These are phyloP conservation scores for Yarrowia sp. DNA, from an alignment of 805 yeast species.

Conservation along the genomic window DNA sequence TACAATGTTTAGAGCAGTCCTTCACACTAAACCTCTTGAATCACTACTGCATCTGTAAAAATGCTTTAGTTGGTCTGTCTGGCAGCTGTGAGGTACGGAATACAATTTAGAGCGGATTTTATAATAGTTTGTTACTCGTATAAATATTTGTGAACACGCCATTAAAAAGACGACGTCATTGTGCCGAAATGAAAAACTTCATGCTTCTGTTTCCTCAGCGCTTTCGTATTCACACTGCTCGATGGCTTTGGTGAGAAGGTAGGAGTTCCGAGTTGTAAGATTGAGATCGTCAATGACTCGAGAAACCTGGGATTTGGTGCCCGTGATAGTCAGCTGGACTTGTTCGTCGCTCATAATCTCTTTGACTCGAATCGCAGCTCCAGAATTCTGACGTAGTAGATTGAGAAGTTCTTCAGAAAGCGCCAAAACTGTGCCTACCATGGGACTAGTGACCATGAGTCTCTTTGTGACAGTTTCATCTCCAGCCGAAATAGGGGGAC, in stretches of 20 bases:
- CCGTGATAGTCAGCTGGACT: neutral
- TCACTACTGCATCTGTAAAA: too few species aligned
- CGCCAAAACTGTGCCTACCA: neutral
- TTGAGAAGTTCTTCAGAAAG: conserved; percentile 11
- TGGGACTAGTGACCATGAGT: conserved; percentile 5
- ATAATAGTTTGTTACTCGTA: too few species aligned
- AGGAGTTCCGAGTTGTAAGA: conserved; percentile 8
- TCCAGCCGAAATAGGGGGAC: neutral
- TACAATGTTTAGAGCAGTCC: too few species aligned
- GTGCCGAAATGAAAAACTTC: too few species aligned
- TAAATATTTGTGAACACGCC: too few species aligned
- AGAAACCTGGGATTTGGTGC: neutral
- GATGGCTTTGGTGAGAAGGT: neutral
- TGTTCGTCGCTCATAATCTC: conserved; percentile 12
- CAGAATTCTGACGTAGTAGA: conserved; percentile 15
- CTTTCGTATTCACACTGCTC: neutral
- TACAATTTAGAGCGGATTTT: too few species aligned
- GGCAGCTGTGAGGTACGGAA: too few species aligned
- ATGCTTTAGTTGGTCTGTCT: too few species aligned
- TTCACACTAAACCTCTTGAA: too few species aligned
- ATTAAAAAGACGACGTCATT: too few species aligned
- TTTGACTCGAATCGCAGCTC: conserved; percentile 18
- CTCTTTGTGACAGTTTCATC: neutral
- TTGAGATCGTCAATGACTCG: conserved; percentile 18
- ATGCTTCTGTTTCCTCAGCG: too few species aligned